These are phyloP conservation scores for Cutaneotrichosporon arboriforme DNA, from an alignment of 1,284 basidiomycete genomes.

Conservation along the genomic window DNA sequence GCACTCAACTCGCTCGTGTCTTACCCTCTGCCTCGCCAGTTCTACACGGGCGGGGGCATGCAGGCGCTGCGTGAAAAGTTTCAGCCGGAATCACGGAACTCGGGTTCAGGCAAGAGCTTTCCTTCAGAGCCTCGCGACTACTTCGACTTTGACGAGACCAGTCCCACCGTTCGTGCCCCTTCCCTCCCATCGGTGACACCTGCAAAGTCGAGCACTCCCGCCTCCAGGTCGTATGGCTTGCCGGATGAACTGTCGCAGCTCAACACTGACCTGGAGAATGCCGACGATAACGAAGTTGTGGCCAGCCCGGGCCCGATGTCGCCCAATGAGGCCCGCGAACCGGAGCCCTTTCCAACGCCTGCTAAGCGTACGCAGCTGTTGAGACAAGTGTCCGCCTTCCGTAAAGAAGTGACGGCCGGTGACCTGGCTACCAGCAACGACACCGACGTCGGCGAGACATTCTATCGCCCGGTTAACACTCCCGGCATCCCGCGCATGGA, in stretches of 20 bases:
- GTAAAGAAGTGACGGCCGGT: slow-evolving; percentile 50
- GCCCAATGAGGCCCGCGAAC: not conserved
- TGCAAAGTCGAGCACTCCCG: slow-evolving; percentile 24
- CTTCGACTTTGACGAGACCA: slow-evolving; percentile 41
- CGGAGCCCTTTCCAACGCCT: not conserved
- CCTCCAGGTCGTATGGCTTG: slow-evolving; percentile 7
- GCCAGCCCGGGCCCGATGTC: not conserved
- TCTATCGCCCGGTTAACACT: slow-evolving; percentile 40
- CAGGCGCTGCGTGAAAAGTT: slow-evolving; percentile 81
- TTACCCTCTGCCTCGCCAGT: slow-evolving; percentile 81
- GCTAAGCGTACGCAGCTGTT: slow-evolving; percentile 21
- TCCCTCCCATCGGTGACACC: slow-evolving; percentile 36
- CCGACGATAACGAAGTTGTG: not conserved
- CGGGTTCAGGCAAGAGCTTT: not conserved
- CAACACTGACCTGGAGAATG: not conserved
- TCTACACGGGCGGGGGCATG: slow-evolving; percentile 92
- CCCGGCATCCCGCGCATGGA: slow-evolving; percentile 44
- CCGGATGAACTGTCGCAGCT: not conserved
- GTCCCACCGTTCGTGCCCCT: slow-evolving; percentile 38
- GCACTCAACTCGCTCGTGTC: slow-evolving; percentile 94
- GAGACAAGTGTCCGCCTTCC: slow-evolving; percentile 32
- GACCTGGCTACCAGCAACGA: slow-evolving; percentile 52
- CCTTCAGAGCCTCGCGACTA: slow-evolving; percentile 33
- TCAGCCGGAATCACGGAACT: slow-evolving; percentile 24
- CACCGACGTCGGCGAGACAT: slow-evolving; percentile 30